Conservation (phyloP, 495 filamentous ascomycete genomes). For the Lasiosphaeris hirsuta region DNA sequence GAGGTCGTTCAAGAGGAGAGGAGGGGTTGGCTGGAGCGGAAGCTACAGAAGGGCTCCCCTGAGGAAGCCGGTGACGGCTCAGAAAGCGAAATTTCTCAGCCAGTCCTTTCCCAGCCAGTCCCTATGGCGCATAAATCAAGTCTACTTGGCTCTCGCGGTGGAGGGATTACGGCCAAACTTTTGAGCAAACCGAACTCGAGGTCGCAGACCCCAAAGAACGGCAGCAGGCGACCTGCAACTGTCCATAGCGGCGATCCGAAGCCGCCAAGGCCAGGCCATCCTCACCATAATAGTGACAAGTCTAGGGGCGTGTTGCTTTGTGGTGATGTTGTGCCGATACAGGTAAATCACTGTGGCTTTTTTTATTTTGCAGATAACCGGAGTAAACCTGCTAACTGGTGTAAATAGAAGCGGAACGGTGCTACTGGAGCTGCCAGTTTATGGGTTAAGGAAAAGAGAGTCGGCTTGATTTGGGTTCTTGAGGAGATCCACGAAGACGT, state of each 20-base stretch:
- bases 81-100: constrained; percentile 41
- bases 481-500: constrained; percentile 97
- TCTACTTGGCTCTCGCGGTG: constrained; percentile 57
- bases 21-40: constrained; percentile 84
- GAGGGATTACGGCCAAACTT: constrained; percentile 79
- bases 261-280: constrained; percentile 47
- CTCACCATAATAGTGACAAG: constrained; percentile 62
- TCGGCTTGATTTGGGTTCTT: constrained; percentile 92
- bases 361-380: neutral
- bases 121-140: constrained; percentile 47
- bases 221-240: constrained; percentile 59
- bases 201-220: constrained; percentile 41
- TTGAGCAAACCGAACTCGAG: constrained; percentile 85
- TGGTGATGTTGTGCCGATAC: constrained; percentile 93
- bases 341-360: constrained; percentile 14
- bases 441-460: constrained; percentile 96
- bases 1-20: constrained; percentile 90
- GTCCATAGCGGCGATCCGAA: constrained; percentile 72
- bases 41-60: constrained; percentile 57
- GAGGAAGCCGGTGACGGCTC: constrained; percentile 42
- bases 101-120: constrained; percentile 43
- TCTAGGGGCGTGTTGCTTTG: constrained; percentile 90
- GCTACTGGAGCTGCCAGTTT: constrained; percentile 85
- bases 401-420: constrained; percentile 83
- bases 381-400: constrained; percentile 7